Conservation (phyloP, 345 rosid species). For the Reutealis trisperma region DNA sequence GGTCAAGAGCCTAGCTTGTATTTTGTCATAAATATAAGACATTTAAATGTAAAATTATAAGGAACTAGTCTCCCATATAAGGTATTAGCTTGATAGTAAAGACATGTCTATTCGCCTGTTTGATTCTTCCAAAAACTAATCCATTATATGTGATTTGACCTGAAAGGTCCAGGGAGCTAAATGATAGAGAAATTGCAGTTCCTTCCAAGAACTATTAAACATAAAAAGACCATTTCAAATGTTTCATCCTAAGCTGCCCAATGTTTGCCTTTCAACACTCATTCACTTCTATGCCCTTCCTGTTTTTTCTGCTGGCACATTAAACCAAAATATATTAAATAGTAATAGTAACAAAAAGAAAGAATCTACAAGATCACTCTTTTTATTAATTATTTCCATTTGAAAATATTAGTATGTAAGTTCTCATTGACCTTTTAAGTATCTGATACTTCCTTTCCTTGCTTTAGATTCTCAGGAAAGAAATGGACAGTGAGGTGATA, state of each 20-base stretch:
- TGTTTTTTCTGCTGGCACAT: conserved; percentile 20
- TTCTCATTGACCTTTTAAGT: neutral
- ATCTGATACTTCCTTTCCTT: neutral
- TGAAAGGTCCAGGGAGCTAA: neutral
- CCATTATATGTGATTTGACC: no score
- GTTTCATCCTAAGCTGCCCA: conserved; percentile 21
- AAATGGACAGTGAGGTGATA: conserved; percentile 39
- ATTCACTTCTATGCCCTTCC: neutral
- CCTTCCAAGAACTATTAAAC: conserved; percentile 30
- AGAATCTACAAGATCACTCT: neutral
- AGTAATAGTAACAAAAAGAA: neutral
- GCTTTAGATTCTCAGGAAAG: neutral
- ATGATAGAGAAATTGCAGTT: conserved; percentile 4
- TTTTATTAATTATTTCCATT: neutral
- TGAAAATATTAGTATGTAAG: conserved; percentile 24
- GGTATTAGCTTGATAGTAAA: no score
- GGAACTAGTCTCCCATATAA: no score
- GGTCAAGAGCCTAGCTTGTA: neutral
- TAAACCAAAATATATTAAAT: neutral
- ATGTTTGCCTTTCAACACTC: conserved; percentile 12
- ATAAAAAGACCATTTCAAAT: conserved; percentile 21
- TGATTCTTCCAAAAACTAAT: no score
- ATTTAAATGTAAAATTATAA: neutral
- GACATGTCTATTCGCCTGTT: no score
- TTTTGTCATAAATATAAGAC: neutral